Conservation (phyloP, 164 flowering plant species). For the Annona cherimola region DNA sequence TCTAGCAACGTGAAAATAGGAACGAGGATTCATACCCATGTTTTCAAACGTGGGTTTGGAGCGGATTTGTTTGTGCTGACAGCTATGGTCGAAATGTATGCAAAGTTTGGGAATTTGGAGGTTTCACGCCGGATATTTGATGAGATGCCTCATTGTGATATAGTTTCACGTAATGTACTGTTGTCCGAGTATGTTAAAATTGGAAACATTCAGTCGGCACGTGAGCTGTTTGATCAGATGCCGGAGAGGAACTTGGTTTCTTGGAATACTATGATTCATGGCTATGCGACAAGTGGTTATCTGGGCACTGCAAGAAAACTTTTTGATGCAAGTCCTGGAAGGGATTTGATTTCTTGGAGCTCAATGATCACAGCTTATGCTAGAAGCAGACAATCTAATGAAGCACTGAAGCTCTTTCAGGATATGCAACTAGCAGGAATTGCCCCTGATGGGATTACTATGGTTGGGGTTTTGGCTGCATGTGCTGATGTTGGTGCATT, state of each 20-base stretch:
- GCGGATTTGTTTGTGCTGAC: constrained; percentile 39
- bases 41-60: constrained; percentile 28
- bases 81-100: constrained; percentile 37
- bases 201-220: constrained; percentile 25
- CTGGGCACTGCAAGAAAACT: constrained; percentile 23
- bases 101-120: constrained; percentile 22
- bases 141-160: constrained; percentile 22
- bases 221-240: constrained; percentile 25
- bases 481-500: constrained; percentile 35
- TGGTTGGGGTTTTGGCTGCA: constrained; percentile 34
- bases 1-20: constrained; percentile 12
- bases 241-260: constrained; percentile 30
- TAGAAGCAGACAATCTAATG: constrained; percentile 17
- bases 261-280: constrained; percentile 39
- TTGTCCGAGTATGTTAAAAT: constrained; percentile 23
- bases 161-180: constrained; percentile 30
- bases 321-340: constrained; percentile 19
- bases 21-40: constrained; percentile 25
- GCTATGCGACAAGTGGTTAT: constrained; percentile 22
- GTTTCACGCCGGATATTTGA: constrained; percentile 23
- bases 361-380: constrained; percentile 27
- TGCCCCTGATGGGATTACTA: constrained; percentile 25
- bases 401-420: constrained; percentile 27
- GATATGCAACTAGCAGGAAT: constrained; percentile 27
- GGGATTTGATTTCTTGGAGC: constrained; percentile 32